A percentile compares a stretch with the other conserved stretches of the same genome.
phyloP scores from a whole-genome alignment of 2,329 filamentous ascomycete species.

The Trichoderma harzianum region DNA sequence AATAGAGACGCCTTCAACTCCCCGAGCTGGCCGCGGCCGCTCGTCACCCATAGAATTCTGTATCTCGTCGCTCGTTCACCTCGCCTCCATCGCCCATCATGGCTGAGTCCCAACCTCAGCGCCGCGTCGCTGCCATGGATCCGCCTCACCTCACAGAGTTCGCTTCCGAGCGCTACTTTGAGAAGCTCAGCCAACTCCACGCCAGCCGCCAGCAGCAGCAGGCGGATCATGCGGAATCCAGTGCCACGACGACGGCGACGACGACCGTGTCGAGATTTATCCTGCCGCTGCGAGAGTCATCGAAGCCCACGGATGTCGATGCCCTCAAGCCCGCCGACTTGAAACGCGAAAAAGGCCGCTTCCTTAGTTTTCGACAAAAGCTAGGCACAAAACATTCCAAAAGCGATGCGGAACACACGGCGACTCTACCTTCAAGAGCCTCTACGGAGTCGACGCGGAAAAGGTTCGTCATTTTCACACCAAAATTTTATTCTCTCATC shows the following conservation, averaged over 20 bases:
- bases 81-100: conserved; percentile 26
- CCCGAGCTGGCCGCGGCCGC: conserved; percentile 30
- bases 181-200: conserved; percentile 56
- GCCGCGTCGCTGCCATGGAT: conserved; percentile 48
- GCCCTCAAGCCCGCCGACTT: conserved; percentile 30
- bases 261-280: conserved; percentile 43
- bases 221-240: conserved; percentile 28
- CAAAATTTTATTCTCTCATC: background rate
- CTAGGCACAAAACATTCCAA: conserved; percentile 33
- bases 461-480: conserved; percentile 28
- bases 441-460: conserved; percentile 31
- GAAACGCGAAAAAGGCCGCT: conserved; percentile 42
- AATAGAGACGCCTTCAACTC: conserved; percentile 33
- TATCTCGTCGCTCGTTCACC: conserved; percentile 25
- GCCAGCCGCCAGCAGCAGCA: conserved; percentile 43
- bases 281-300: conserved; percentile 44
- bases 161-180: conserved; percentile 62
- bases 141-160: conserved; percentile 63
- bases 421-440: conserved; percentile 20
- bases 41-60: conserved; percentile 14
- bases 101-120: conserved; percentile 30
- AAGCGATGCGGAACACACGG: conserved; percentile 24
- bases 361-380: conserved; percentile 41
- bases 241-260: conserved; percentile 16
- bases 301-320: conserved; percentile 33